Evolutionary conservation across 108 stramenopile species (phyloP).

Genomic region (Nitzschia palea): DNA sequence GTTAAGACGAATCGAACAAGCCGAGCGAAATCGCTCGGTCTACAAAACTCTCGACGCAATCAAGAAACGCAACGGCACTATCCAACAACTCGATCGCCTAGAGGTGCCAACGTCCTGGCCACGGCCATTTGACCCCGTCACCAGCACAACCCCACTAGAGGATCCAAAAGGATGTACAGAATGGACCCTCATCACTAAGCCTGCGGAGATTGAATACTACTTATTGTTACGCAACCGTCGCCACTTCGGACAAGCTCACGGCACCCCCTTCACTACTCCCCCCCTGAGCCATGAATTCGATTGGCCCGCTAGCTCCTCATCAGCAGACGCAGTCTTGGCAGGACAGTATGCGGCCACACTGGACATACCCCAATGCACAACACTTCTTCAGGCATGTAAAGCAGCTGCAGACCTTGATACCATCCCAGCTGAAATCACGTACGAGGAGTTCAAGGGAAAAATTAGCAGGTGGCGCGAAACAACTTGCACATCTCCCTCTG

Average conservation of each 20-base stretch:
- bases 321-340: neutral
- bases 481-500: neutral
- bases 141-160: neutral
- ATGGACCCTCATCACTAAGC: neutral
- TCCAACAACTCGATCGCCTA: no score
- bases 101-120: neutral
- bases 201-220: slow-evolving; percentile 1
- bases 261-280: neutral
- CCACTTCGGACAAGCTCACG: neutral
- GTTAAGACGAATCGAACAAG: no score
- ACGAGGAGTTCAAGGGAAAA: neutral
- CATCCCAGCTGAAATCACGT: neutral
- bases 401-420: neutral
- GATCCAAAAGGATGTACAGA: neutral
- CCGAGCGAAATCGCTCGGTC: no score
- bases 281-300: neutral
- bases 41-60: no score
- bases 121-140: neutral
- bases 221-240: neutral
- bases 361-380: neutral
- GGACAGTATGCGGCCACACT: neutral
- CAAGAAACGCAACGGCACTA: no score
- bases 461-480: neutral
- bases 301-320: neutral
- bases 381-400: neutral